phyloP scores from a whole-genome alignment of 2,329 filamentous ascomycete genomes.

The Bipolaris bicolor region DNA sequence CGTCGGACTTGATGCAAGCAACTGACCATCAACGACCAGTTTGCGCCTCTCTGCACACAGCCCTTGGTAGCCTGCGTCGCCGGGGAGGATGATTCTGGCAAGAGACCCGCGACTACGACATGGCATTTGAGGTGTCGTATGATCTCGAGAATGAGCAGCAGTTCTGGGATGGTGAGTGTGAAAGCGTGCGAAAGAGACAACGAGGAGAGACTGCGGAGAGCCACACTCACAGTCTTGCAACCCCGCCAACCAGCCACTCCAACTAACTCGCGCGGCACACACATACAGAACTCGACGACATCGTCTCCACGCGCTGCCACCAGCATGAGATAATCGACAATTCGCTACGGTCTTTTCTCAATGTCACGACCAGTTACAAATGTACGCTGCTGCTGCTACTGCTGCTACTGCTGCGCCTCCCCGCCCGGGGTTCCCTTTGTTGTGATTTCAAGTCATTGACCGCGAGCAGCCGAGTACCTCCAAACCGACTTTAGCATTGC shows the following conservation, averaged over 20 bases:
- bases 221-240: constrained; percentile 13
- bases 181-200: constrained; percentile 7
- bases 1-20: constrained; percentile 25
- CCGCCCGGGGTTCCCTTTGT: not conserved
- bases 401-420: not conserved
- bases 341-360: constrained; percentile 81
- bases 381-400: constrained; percentile 48
- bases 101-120: constrained; percentile 50
- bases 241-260: constrained; percentile 22
- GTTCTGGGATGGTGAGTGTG: constrained; percentile 80
- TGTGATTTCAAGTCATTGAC: constrained; percentile 27
- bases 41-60: constrained; percentile 27
- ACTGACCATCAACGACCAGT: constrained; percentile 29
- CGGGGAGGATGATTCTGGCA: constrained; percentile 47
- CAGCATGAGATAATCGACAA: constrained; percentile 78
- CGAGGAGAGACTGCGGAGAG: constrained; percentile 16
- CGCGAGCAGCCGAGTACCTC: constrained; percentile 67
- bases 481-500: constrained; percentile 79
- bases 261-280: constrained; percentile 46
- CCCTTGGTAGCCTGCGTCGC: constrained; percentile 28
- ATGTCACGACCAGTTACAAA: constrained; percentile 76
- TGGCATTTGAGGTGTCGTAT: constrained; percentile 72
- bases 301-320: constrained; percentile 64
- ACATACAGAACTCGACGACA: constrained; percentile 67
- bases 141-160: constrained; percentile 79